Evolutionary conservation across 495 filamentous ascomycete genomes (phyloP), one percentile per base, ranked within the genome.

Genomic region (Delitschia confertaspora): DNA sequence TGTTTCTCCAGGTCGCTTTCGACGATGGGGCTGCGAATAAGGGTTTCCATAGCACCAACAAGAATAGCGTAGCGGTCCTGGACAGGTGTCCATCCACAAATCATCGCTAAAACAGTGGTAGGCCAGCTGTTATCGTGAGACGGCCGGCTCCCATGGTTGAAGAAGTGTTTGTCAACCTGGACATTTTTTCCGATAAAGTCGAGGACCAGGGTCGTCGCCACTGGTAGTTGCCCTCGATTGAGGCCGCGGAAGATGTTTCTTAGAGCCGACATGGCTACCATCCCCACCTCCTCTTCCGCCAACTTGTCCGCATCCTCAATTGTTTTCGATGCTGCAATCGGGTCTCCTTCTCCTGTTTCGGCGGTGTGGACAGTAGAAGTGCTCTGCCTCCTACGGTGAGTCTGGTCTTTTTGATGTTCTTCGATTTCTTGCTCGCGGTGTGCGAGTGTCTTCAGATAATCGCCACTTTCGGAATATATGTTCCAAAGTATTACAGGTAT

Each of bases 41-140:
- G 64, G 3, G 69, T 72, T 33, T 93, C 88, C 68, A 89, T 82
- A 10, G 82, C 71, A 0, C 81, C 80, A 26, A 88, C 73, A 31
- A 93, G 66, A 37, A 94, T 88, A 22, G 88, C 74, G 66, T 86
- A 94, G 22, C 88, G 84, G 57, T 91, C 82, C 49, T 93, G 87
- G 6, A 95, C 88, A 0, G 88, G 86, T 20, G 85, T 82, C 86
- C 86, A 93, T 39, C 78, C 74, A 33, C 82, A 76, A 20, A 82
- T 71, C 48, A 87, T 67, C 53, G 83, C 76, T 50, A 91, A 80
- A 42, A 94, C 69, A 41, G 79, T 81, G 27, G 81, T 79, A 4
- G 83, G 75, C 88, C 88, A 95, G 38, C 71, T 80, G 41, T 69
- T 67, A 53, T 65, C 62, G 2, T 17, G 23, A 11, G 48, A 43